A percentile compares a stretch with the other conserved stretches of the same genome.
Conservation (phyloP, 2,329 filamentous ascomycete genomes). For the Colletotrichum camelliae region DNA sequence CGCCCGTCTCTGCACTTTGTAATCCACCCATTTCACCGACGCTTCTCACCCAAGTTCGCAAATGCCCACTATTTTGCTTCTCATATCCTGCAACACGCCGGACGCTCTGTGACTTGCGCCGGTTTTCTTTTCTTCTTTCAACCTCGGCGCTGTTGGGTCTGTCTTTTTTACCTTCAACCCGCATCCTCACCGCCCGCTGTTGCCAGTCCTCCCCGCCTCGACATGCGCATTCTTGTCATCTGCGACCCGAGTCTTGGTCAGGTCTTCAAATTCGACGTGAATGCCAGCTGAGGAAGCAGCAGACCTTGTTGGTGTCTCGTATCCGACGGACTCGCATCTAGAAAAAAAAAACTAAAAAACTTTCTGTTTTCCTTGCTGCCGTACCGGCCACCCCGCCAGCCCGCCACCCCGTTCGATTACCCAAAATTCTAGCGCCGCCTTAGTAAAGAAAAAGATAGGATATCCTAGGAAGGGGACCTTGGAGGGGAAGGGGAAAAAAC, state of each 20-base stretch:
- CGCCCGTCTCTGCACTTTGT: neutral
- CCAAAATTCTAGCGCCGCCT: neutral
- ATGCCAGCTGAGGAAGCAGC: neutral
- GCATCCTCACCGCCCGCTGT: neutral
- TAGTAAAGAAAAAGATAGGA: neutral
- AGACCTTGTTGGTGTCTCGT: neutral
- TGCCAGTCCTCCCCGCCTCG: neutral
- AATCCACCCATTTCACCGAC: neutral
- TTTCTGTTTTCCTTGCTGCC: neutral
- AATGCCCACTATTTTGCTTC: neutral
- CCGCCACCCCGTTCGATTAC: neutral
- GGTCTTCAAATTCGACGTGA: neutral
- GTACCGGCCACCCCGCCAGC: neutral
- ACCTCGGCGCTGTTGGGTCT: neutral
- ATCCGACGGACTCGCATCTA: neutral
- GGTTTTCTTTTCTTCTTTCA: neutral
- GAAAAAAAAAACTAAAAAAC: neutral
- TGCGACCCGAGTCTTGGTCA: neutral
- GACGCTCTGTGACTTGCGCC: neutral
- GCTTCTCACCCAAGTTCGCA: neutral
- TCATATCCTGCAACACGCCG: neutral
- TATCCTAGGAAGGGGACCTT: neutral
- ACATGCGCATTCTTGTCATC: constrained; percentile 5
- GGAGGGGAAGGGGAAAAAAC: neutral
- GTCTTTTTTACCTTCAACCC: neutral